These are phyloP conservation scores for Chytriomyces sp. DNA, from an alignment of 192 early-diverging fungal species.

Conservation along the genomic window DNA sequence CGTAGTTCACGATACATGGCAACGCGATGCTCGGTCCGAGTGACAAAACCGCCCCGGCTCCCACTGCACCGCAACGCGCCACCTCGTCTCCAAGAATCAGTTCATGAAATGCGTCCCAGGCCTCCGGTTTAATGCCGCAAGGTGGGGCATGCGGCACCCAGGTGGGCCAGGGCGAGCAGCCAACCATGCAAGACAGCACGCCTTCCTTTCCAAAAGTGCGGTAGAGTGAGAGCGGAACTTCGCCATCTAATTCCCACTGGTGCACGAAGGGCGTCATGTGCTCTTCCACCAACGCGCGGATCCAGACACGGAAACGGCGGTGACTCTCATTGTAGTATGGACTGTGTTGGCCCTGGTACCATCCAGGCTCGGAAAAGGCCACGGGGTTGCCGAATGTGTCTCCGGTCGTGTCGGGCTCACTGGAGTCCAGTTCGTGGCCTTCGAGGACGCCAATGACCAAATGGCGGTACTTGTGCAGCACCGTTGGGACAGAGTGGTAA, in stretches of 20 bases:
- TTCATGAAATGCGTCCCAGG: slow-evolving; percentile 71
- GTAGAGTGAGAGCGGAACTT: slow-evolving; percentile 22
- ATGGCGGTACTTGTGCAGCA: slow-evolving; percentile 20
- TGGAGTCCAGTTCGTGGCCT: slow-evolving; percentile 13
- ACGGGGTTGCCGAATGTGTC: slow-evolving; percentile 59
- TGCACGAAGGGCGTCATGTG: slow-evolving; percentile 74
- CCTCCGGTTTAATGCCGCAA: slow-evolving; percentile 50
- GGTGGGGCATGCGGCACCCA: slow-evolving; percentile 40
- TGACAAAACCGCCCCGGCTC: slow-evolving; percentile 52
- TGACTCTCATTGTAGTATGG: slow-evolving; percentile 51
- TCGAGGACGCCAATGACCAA: slow-evolving; percentile 19
- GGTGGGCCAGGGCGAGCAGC: slow-evolving; percentile 39
- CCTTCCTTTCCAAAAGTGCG: slow-evolving; percentile 27
- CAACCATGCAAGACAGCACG: slow-evolving; percentile 37
- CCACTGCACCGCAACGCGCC: slow-evolving; percentile 15
- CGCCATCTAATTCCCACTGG: slow-evolving; percentile 43
- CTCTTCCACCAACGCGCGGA: slow-evolving; percentile 68
- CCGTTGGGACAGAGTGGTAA: slow-evolving; percentile 51
- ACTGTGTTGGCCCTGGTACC: slow-evolving; percentile 46
- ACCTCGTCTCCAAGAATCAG: slow-evolving; percentile 32
- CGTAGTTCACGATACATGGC: slow-evolving; percentile 71
- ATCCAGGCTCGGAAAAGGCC: slow-evolving; percentile 71
- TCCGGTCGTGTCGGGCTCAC: neutral
- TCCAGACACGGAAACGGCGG: slow-evolving; percentile 53
- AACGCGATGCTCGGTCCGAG: slow-evolving; percentile 68